Percentiles rank a stretch among this genome's conserved stretches.
Conservation (phyloP, 441 rosid genomes). For the Adansonia rubrostipa region DNA sequence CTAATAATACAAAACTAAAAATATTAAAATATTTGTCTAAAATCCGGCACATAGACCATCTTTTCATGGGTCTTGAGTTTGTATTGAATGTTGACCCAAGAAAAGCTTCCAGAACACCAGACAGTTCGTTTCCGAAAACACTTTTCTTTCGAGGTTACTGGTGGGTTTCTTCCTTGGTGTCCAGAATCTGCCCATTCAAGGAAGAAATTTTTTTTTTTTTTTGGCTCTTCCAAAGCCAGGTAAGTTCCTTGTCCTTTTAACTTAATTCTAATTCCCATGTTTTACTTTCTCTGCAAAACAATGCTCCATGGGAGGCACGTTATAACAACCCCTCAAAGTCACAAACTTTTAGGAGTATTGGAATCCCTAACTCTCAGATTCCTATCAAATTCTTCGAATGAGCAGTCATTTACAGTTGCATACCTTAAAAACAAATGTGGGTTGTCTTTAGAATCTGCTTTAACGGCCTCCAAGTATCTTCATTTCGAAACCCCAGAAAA, state of each 20-base stretch:
- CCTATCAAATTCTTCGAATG: not conserved
- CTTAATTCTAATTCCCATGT: not conserved
- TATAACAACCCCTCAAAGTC: conserved; percentile 4
- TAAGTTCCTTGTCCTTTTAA: no score
- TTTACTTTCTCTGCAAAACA: not conserved
- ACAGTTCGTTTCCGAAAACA: no score
- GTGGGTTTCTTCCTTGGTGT: no score
- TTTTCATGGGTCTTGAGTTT: no score
- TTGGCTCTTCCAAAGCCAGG: no score
- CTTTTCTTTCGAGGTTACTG: no score
- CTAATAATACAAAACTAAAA: no score
- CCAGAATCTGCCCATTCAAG: no score
- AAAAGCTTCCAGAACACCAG: no score
- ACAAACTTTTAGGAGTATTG: not conserved
- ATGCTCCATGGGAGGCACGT: conserved; percentile 12
- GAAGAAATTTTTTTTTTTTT: not conserved
- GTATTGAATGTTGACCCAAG: no score
- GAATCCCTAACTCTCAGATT: not conserved
- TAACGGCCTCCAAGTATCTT: conserved; percentile 21
- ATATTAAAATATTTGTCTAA: no score
- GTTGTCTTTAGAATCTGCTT: conserved; percentile 29
- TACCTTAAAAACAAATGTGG: conserved; percentile 34
- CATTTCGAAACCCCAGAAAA: conserved; percentile 22
- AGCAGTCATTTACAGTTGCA: conserved; percentile 28
- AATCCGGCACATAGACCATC: no score